Evolutionary conservation across 1,139 yeast species (phyloP).

Genomic region (Lodderomyces metapsilosis): DNA sequence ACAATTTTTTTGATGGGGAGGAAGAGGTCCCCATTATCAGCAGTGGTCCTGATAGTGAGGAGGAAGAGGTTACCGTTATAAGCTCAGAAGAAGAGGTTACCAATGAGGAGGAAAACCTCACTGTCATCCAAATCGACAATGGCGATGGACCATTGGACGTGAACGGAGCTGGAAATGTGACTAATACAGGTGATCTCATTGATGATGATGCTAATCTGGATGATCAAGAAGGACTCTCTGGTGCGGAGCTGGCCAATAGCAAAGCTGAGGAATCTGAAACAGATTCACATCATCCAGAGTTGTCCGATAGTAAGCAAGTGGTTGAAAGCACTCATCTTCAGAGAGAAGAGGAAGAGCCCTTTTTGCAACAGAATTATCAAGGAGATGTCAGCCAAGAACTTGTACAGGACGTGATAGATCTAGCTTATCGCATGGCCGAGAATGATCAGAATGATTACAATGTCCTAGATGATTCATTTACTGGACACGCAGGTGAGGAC

Average conservation of each 20-base stretch:
- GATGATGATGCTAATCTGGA: too few relatives aligned
- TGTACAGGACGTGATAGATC: slow-evolving; percentile 1
- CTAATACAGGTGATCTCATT: not conserved
- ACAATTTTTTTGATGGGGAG: too few relatives aligned
- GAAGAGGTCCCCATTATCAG: not conserved
- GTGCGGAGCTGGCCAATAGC: too few relatives aligned
- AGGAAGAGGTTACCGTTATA: not conserved
- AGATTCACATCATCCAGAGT: too few relatives aligned
- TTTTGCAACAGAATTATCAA: not conserved
- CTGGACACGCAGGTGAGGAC: too few relatives aligned
- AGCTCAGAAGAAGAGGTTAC: not conserved
- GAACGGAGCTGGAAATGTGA: too few relatives aligned
- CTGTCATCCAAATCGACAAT: slow-evolving; percentile 4
- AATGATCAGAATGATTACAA: not conserved
- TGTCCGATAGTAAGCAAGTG: too few relatives aligned
- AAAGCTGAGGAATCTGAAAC: too few relatives aligned
- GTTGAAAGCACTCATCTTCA: too few relatives aligned
- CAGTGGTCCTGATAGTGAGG: not conserved
- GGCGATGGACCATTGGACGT: too few relatives aligned
- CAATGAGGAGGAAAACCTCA: not conserved
- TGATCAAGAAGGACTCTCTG: too few relatives aligned
- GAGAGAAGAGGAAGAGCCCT: too few relatives aligned
- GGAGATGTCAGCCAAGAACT: not conserved
- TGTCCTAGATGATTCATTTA: not conserved
- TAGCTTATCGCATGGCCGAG: not conserved